Evolutionary conservation across 2,329 filamentous ascomycete genomes (phyloP).

Genomic region (Alternaria incomplexa): DNA sequence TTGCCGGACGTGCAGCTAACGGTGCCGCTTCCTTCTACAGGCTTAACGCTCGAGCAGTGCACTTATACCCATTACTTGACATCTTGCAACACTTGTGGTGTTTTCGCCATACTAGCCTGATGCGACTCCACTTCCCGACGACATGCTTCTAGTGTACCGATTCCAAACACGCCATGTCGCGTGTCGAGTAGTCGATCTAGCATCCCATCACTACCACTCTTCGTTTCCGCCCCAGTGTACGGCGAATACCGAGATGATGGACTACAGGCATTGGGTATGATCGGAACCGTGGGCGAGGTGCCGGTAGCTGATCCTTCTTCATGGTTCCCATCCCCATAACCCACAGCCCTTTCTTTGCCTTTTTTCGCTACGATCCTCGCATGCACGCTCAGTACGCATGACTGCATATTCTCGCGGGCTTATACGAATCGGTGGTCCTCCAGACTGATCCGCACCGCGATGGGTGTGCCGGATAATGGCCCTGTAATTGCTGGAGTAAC

Average conservation of each 20-base stretch:
- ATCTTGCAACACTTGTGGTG: not conserved
- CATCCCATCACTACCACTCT: conserved; percentile 1
- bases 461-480: conserved; percentile 29
- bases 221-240: not conserved
- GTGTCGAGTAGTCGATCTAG: not conserved
- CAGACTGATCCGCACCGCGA: conserved; percentile 1
- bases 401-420: not conserved
- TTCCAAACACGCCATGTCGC: conserved; percentile 8
- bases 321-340: not conserved
- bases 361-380: not conserved
- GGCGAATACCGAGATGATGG: conserved; percentile 1
- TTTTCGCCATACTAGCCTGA: not conserved
- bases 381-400: not conserved
- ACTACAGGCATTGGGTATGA: not conserved
- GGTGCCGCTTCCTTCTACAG: not conserved
- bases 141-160: not conserved
- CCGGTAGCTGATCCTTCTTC: conserved; percentile 1
- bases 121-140: not conserved
- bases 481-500: conserved; percentile 31
- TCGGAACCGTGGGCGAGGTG: not conserved
- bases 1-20: not conserved
- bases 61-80: not conserved
- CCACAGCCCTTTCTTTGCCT: not conserved
- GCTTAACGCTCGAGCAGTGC: not conserved
- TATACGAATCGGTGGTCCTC: conserved; percentile 2